Percentiles rank a stretch among this genome's conserved stretches.
phyloP scores from a whole-genome alignment of 345 rosid species.

The Hirschfeldia incana region DNA sequence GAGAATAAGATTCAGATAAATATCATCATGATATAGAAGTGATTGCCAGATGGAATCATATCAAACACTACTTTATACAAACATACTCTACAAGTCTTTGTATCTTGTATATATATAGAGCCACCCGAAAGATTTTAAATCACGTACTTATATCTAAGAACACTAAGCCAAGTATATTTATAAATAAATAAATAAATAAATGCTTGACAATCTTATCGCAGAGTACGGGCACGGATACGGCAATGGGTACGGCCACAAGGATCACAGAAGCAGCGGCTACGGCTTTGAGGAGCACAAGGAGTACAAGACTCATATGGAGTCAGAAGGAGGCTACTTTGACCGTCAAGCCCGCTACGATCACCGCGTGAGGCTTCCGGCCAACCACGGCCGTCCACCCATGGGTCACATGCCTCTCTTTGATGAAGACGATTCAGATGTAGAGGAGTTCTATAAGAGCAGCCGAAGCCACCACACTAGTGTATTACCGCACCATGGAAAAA shows the following conservation, averaged over 20 bases:
- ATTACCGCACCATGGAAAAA: neutral
- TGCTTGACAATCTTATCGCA: neutral
- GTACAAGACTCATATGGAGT: constrained; percentile 19
- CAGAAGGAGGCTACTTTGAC: constrained; percentile 26
- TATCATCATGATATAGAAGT: neutral
- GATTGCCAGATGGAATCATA: neutral
- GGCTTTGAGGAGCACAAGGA: constrained; percentile 31
- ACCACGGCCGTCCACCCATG: constrained; percentile 36
- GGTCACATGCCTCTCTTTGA: constrained; percentile 21
- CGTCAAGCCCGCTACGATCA: constrained; percentile 14
- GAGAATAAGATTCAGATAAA: constrained; percentile 32
- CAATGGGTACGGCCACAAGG: constrained; percentile 6
- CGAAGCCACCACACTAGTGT: constrained; percentile 1
- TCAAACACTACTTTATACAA: neutral
- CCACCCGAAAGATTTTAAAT: neutral
- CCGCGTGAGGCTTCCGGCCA: constrained; percentile 25
- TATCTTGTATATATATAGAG: constrained; percentile 8
- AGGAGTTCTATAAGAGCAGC: constrained; percentile 12
- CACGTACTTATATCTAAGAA: constrained; percentile 13
- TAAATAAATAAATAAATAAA: neutral
- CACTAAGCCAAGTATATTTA: neutral
- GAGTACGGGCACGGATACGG: neutral
- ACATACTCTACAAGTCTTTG: neutral
- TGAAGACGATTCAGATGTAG: constrained; percentile 33
- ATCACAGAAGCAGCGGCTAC: neutral